Percentiles rank a stretch among this genome's conserved stretches.
phyloP scores from a whole-genome alignment of 495 filamentous ascomycete species.

The Neurospora sp. region DNA sequence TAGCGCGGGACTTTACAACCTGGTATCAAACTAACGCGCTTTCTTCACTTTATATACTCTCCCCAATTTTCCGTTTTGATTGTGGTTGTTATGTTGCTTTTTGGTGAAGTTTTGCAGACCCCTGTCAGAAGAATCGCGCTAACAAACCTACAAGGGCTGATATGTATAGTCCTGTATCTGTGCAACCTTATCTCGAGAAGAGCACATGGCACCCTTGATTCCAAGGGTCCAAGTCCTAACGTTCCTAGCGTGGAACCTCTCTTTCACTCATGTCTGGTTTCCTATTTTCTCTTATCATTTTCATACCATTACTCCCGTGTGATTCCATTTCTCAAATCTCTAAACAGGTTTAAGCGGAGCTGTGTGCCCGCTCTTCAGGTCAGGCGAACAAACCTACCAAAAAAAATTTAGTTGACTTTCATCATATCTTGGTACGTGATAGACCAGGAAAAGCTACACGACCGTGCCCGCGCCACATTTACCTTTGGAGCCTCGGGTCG shows the following conservation, averaged over 20 bases:
- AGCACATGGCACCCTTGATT: background rate
- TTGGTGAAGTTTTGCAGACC: no score
- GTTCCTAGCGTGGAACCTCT: background rate
- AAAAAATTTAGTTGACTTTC: background rate
- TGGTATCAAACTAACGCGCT: no score
- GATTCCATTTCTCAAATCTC: background rate
- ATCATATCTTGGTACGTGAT: background rate
- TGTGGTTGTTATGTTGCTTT: no score
- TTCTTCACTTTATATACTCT: no score
- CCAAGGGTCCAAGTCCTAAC: background rate
- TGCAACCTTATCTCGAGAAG: background rate
- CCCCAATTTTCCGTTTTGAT: no score
- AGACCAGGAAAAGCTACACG: background rate
- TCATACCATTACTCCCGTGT: background rate
- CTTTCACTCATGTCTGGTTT: background rate
- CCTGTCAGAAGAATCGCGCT: no score
- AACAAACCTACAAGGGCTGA: no score
- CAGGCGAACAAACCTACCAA: background rate
- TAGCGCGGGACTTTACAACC: no score
- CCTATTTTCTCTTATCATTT: background rate
- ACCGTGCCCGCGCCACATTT: background rate
- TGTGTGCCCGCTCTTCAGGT: background rate
- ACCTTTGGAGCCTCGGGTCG: background rate
- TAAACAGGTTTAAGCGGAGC: background rate
- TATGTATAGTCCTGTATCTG: background rate